Evolutionary conservation across 768 basidiomycete genomes (phyloP), one percentile per base, ranked within the genome.

Genomic region (Austroboletus eburneus): DNA sequence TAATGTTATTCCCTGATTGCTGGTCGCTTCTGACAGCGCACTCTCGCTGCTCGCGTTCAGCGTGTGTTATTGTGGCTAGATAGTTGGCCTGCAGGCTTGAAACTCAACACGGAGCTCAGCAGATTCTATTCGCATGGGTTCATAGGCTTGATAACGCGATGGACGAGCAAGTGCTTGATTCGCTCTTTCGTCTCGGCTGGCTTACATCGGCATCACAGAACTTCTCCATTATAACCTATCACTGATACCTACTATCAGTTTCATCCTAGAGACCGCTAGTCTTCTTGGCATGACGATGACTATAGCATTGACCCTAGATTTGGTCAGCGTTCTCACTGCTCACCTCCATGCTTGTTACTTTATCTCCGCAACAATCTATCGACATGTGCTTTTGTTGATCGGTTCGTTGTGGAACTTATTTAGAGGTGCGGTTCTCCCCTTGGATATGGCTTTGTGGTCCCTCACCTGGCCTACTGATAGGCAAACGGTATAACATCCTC

Each of bases 81-180:
- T 62, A 81, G 87, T 50, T 98, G 95, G 95, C 95, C 95, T 0
- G 92, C 85, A 2, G 95, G 96, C 1, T 69, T 99, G 33, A 99
- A 99, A 66, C 81, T 99, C 43, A 98, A 98, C 59, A 90, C 91
- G 0, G 90, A 97, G 56, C 76, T 99, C n/a, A 90, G 91, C 55
- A 72, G 74, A 21, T 87, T 96, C 61, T 87, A 91, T 57, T 80
- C 84, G n/a, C 75, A 81, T 48, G 74, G 78, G 0, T 83, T 96
- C 41, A 71, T 84, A 3, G 75, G 75, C 21, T 51, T 89, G 13
- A 77, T 90, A 14, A 72, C 72, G 1, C 56, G 77, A 3, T 97
- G 91, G 91, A 80, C 76, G 5, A 68, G 93, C 93, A 47, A 39
- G 86, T 73, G 27, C 34, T 14, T 9, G n/a, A 14, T 18, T 25